Evolutionary conservation across 2,329 filamentous ascomycete genomes (phyloP).

Genomic region (Talaromyces pinophilus): DNA sequence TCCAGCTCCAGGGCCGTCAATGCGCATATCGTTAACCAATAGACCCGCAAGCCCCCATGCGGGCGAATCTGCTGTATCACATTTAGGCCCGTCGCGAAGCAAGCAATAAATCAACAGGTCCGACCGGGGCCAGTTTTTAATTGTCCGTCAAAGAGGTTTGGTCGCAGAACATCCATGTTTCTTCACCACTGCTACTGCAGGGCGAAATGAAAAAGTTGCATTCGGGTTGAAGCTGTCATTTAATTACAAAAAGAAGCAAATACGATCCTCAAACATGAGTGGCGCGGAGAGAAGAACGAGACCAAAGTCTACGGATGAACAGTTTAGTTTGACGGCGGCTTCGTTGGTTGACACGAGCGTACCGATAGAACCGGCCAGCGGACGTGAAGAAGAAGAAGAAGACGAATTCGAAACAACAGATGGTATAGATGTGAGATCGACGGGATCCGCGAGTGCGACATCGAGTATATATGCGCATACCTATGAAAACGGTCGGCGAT

Average conservation of each 20-base stretch:
- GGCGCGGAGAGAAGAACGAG: background rate
- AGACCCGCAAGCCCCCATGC: background rate
- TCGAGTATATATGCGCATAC: constrained; percentile 21
- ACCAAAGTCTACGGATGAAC: background rate
- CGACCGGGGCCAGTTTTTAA: constrained; percentile 1
- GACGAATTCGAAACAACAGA: constrained; percentile 20
- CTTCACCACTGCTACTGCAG: background rate
- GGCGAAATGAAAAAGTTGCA: background rate
- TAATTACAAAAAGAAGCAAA: background rate
- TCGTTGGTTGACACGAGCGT: background rate
- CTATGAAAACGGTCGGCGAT: constrained; percentile 20
- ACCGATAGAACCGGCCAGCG: constrained; percentile 17
- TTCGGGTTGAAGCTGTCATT: background rate
- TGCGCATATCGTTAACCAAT: background rate
- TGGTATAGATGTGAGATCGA: constrained; percentile 6
- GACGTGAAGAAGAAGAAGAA: constrained; percentile 17
- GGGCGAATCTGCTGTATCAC: background rate
- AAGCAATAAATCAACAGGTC: background rate
- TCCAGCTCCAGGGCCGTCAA: background rate
- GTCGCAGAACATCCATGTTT: background rate
- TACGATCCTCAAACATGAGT: background rate
- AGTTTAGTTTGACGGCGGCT: background rate
- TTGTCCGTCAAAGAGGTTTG: background rate
- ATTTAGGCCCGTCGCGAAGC: background rate
- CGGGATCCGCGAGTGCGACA: constrained; percentile 16